Conservation (phyloP, 768 basidiomycete species). For the Panaeolus cyanescens region DNA sequence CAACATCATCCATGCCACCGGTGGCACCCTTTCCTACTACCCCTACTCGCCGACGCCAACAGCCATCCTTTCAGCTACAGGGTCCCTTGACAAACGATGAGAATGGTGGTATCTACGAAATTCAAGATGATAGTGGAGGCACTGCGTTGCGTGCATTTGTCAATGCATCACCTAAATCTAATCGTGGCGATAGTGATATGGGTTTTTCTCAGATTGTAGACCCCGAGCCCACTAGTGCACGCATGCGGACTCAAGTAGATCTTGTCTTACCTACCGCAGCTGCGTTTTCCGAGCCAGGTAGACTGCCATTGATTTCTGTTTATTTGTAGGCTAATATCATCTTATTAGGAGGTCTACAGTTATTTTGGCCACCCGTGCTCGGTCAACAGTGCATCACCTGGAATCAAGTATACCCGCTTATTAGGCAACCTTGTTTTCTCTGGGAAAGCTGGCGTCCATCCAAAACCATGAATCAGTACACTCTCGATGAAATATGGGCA, state of each 20-base stretch:
- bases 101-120: conserved; percentile 7
- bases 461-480: conserved; percentile 20
- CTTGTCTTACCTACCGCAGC: conserved; percentile 19
- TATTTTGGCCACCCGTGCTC: conserved; percentile 6
- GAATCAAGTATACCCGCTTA: conserved; percentile 21
- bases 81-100: not conserved
- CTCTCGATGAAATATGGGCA: conserved; percentile 18
- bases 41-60: not conserved
- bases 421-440: conserved; percentile 19
- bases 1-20: not conserved
- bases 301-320: too few species aligned
- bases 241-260: conserved; percentile 16
- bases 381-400: conserved; percentile 20
- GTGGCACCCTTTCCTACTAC: too few species aligned
- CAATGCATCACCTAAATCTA: conserved; percentile 1
- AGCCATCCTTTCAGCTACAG: too few species aligned
- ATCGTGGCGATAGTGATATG: too few species aligned
- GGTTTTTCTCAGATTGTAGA: too few species aligned
- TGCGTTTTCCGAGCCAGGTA: conserved; percentile 20
- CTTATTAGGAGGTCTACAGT: not conserved
- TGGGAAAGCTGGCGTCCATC: conserved; percentile 28
- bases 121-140: too few species aligned
- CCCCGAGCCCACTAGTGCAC: too few species aligned
- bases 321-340: not conserved
- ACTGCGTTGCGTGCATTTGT: conserved; percentile 3